Conservation (phyloP, 139 green algal genomes). For the Tetradesmus obliquus region DNA sequence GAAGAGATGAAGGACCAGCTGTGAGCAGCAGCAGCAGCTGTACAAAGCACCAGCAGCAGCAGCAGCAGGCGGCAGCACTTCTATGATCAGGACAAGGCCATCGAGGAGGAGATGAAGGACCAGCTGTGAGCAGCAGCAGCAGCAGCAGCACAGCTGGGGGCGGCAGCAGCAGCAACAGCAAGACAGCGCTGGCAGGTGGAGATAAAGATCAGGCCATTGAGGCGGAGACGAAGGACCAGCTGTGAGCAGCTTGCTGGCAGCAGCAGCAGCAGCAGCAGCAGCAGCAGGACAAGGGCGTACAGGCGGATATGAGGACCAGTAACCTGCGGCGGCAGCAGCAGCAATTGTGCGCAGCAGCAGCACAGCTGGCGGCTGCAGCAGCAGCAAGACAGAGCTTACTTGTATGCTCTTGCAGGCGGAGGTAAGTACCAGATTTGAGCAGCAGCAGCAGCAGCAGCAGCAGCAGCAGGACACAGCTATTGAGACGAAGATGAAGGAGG, state of each 20-base stretch:
- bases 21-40: neutral
- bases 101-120: constrained; percentile 36
- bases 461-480: neutral
- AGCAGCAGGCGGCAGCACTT: constrained; percentile 57
- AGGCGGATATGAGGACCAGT: neutral
- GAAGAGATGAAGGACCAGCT: constrained; percentile 35
- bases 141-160: neutral
- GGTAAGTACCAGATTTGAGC: neutral
- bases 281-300: neutral
- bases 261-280: neutral
- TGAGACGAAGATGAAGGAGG: no score
- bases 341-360: neutral
- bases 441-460: neutral
- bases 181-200: neutral
- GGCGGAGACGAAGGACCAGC: constrained; percentile 13
- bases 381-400: no score
- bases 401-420: no score
- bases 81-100: constrained; percentile 47
- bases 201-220: constrained; percentile 21
- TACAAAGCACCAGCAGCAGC: neutral
- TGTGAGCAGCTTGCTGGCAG: neutral
- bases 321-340: no score
- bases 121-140: neutral
- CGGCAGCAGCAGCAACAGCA: neutral
- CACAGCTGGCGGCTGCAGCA: neutral